A percentile compares a stretch with the other conserved stretches of the same genome.
Evolutionary conservation across 306 rosid genomes (phyloP).

Genomic region (Dalbergia oliveri): DNA sequence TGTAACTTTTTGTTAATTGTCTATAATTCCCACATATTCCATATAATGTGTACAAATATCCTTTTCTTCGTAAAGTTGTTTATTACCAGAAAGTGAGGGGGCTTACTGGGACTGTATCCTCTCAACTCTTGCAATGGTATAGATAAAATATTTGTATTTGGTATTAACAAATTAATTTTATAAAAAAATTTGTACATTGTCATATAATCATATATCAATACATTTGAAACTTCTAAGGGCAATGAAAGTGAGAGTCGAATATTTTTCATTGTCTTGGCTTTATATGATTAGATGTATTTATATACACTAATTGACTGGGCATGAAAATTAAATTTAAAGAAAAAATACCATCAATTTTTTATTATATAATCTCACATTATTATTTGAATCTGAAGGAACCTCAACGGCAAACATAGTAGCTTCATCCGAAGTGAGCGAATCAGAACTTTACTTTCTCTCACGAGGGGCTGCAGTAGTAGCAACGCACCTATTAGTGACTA

Average conservation of each 20-base stretch:
- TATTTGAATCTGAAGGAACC: neutral
- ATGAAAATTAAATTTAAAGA: no score
- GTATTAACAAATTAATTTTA: no score
- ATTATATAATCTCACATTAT: neutral
- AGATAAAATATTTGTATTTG: neutral
- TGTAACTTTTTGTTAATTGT: neutral
- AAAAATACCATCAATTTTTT: neutral
- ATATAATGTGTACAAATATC: no score
- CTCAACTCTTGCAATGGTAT: neutral
- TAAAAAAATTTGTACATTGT: no score
- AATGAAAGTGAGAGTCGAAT: no score
- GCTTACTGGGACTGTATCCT: neutral
- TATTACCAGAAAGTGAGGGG: no score
- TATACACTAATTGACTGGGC: no score
- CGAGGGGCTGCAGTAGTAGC: neutral
- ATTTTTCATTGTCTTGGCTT: no score
- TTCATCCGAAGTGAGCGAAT: conserved; percentile 7
- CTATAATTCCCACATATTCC: neutral
- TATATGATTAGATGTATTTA: no score
- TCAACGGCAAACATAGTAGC: neutral
- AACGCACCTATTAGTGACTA: neutral
- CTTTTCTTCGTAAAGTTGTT: neutral
- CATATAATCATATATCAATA: no score
- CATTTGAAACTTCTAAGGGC: no score
- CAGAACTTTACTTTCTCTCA: neutral